Evolutionary conservation across 2,329 filamentous ascomycete genomes (phyloP), one percentile per base, ranked within the genome.

Genomic region (Sporothrix variecibatus): DNA sequence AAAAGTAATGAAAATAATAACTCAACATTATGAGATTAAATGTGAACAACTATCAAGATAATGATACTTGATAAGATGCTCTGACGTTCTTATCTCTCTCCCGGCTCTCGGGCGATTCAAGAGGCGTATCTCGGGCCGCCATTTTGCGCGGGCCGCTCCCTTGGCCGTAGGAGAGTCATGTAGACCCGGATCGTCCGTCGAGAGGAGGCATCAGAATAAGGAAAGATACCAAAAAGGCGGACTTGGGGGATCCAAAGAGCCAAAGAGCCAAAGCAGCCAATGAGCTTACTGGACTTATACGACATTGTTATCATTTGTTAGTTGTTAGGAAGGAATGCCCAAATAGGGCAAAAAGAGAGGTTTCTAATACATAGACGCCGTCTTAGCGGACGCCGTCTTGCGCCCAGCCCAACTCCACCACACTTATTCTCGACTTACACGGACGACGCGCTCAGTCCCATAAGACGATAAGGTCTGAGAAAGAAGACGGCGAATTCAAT

Each of bases 241-340:
- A 31, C 3, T 4, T 2, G 28, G 40, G 31, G 28, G 23, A 69
- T 34, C n/a, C n/a, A n/a, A n/a, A n/a, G n/a, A n/a, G n/a, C 12
- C 64, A 67, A 68, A 68, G 15, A 34, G 1, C 3, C 1, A 40
- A 6, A 31, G 34, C n/a, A 58, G 51, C 68, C 51, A 71, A 71
- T 71, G n/a, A 28, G 68, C 49, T 11, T 71, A 8, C 11, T 58
- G 49, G 31, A 43, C 51, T 71, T 71, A 60, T 60, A 71, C 68
- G 68, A 58, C 40, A 34, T 15, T 58, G 46, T 46, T 73, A 73
- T 73, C 72, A 23, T 49, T 2, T 28, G n/a, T 34, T 34, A 5
- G 34, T 34, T 34, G 34, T 34, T n/a, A n/a, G n/a, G 20, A 53
- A n/a, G 5, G 20, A 23, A 23, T 53, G 7, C 51, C 51, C 51